Percentiles rank a stretch among this genome's conserved stretches.
These are phyloP conservation scores for Marasmius fiardii DNA, from an alignment of 1,284 basidiomycete genomes.

Conservation along the genomic window DNA sequence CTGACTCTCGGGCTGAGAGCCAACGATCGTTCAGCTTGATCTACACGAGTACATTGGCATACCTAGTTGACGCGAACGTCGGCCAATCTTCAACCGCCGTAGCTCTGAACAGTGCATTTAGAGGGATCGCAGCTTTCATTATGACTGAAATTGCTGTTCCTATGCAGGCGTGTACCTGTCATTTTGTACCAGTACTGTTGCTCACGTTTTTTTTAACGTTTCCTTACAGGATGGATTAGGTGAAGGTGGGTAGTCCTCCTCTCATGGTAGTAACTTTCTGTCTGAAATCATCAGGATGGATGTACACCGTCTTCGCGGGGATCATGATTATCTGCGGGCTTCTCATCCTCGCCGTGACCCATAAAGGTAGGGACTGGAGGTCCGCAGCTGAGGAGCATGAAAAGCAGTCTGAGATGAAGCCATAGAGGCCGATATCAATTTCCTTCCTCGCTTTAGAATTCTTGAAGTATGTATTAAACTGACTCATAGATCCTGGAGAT, in stretches of 20 bases:
- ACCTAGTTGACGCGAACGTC: conserved; percentile 74
- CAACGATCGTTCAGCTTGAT: conserved; percentile 48
- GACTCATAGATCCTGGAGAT: too few species aligned
- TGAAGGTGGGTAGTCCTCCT: conserved; percentile 28
- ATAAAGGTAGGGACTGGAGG: conserved; percentile 44
- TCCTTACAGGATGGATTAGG: conserved; percentile 35
- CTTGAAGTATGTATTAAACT: too few species aligned
- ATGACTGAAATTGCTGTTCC: conserved; percentile 69
- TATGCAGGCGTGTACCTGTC: conserved; percentile 44
- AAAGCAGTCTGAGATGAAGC: neutral
- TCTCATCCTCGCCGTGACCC: conserved; percentile 51
- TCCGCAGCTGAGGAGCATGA: conserved; percentile 33
- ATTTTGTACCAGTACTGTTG: too few species aligned
- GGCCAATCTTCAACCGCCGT: conserved; percentile 72
- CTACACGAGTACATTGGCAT: conserved; percentile 70
- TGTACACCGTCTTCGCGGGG: conserved; percentile 72
- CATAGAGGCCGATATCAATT: neutral
- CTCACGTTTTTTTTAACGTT: neutral
- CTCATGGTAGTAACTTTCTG: neutral
- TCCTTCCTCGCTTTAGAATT: too few species aligned
- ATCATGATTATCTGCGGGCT: conserved; percentile 50
- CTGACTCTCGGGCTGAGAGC: conserved; percentile 5
- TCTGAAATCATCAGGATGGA: conserved; percentile 45
- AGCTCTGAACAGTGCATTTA: conserved; percentile 67
- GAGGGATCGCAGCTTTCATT: conserved; percentile 68